A percentile compares a stretch with the other conserved stretches of the same genome.
Conservation (phyloP, 1,284 basidiomycete species). For the Malassezia furfur region DNA sequence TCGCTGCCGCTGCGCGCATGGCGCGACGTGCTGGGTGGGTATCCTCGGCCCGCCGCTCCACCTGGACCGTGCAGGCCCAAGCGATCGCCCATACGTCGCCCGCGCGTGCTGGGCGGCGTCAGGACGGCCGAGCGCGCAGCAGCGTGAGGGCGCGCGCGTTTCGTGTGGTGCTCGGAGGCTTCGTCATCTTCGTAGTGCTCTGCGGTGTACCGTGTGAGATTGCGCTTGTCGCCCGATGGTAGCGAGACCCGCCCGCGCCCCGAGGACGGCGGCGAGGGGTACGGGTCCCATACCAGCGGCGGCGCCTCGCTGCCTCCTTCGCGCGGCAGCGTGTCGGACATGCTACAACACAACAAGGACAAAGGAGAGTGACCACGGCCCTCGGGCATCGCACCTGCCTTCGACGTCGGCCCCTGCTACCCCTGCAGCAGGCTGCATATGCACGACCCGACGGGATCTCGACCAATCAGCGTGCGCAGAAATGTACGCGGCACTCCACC, state of each 20-base stretch:
- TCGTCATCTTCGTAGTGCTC: neutral
- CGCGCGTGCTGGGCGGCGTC: slow-evolving; percentile 16
- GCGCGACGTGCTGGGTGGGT: neutral
- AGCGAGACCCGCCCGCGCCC: neutral
- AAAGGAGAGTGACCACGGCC: neutral
- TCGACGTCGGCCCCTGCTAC: neutral
- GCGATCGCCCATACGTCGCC: slow-evolving; percentile 7
- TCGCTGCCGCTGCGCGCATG: neutral
- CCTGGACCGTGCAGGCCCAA: neutral
- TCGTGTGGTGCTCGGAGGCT: neutral
- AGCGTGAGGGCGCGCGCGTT: neutral
- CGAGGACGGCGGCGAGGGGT: slow-evolving; percentile 12
- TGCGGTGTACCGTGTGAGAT: neutral
- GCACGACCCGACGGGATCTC: neutral
- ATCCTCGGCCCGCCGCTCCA: neutral
- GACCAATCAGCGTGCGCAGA: neutral
- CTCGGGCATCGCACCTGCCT: no score
- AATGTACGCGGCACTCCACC: neutral
- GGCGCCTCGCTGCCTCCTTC: neutral
- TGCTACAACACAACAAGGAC: neutral
- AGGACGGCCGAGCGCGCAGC: neutral
- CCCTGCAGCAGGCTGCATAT: slow-evolving; percentile 2
- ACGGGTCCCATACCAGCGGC: neutral
- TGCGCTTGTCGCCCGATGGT: neutral
- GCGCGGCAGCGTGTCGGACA: neutral